Evolutionary conservation across 306 rosid genomes (phyloP), one percentile per base, ranked within the genome.

Genomic region (Hippophae gyantsensis): DNA sequence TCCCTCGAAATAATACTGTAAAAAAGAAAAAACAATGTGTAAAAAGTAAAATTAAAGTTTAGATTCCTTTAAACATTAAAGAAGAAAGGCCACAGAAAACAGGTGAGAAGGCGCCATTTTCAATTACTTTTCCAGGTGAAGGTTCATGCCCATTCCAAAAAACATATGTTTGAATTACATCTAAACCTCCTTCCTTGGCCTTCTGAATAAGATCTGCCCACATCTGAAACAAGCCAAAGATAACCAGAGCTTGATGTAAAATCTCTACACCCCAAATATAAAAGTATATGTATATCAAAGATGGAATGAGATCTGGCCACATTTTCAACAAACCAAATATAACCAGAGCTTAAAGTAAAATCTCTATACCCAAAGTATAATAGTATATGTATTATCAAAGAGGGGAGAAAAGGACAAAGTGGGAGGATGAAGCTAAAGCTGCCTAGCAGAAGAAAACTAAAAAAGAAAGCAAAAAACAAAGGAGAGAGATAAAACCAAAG

Each of bases 61-160:
- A 26, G 7, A 54, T 25, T 46, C 55, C 42, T 51, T 11, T 18
- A 18, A 18, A 18, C 23, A 18, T 18, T 18, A 18, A 18, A 18
- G 1, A 18, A 18, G 23, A 18, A 65, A 66, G 61, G 64, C 52
- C 23, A 9, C 10, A 10, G 56, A 60, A 67, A 26, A 56, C 38
- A 32, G 38, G 10, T 60, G 49, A 74, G 58, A 75, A 66, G 27
- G 54, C 67, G 61, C 12, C 76, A 68, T 9, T 61, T 41, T 62
- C 63, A 52, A 71, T 81, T 88, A 92, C 99, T 56, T 84, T 80
- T 56, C 95, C 99, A 38, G 79, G 96, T 27, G 84, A 76, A 82
- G 99, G 94, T 50, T 92, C 99, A 60, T 92, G 99, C 54, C 99
- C 99, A 86, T 92, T 92, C 99, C 99, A 92, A 73, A 92, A 92